Percentiles rank a stretch among this genome's conserved stretches.
Conservation (phyloP, 768 basidiomycete species). For the Suillus occidentalis region DNA sequence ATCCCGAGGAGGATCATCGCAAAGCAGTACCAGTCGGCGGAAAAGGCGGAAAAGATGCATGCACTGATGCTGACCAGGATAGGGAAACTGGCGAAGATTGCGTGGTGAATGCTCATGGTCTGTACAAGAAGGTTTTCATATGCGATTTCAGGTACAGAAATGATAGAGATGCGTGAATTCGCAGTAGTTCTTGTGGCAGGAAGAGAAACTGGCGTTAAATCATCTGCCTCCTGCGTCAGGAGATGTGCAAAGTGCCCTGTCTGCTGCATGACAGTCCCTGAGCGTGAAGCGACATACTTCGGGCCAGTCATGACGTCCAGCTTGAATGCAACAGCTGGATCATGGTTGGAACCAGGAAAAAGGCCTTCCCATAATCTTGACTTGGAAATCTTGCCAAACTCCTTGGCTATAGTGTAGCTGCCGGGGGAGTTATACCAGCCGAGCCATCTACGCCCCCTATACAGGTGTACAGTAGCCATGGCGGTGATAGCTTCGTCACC, state of each 20-base stretch:
- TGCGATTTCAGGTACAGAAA: neutral
- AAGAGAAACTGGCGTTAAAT: neutral
- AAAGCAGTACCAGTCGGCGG: slow-evolving; percentile 32
- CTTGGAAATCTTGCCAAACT: slow-evolving; percentile 27
- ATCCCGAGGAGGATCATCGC: slow-evolving; percentile 33
- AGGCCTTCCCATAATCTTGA: slow-evolving; percentile 26
- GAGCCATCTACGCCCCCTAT: slow-evolving; percentile 29
- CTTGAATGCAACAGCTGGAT: slow-evolving; percentile 25
- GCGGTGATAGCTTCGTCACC: slow-evolving; percentile 34
- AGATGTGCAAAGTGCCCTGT: slow-evolving; percentile 27
- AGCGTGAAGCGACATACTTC: slow-evolving; percentile 23
- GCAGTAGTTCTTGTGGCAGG: slow-evolving; percentile 10
- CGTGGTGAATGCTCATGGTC: neutral
- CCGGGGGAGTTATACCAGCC: slow-evolving; percentile 39
- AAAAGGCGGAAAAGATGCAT: slow-evolving; percentile 24
- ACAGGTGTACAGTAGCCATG: slow-evolving; percentile 30
- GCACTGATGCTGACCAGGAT: slow-evolving; percentile 20
- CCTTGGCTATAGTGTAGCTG: slow-evolving; percentile 29
- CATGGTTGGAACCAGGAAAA: slow-evolving; percentile 23
- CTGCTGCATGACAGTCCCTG: slow-evolving; percentile 18
- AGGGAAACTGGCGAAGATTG: slow-evolving; percentile 20
- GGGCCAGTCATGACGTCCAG: slow-evolving; percentile 29
- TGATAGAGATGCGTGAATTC: neutral
- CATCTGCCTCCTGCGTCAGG: slow-evolving; percentile 8
- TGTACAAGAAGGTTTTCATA: neutral